Evolutionary conservation across 257 asterid genomes (phyloP).

Genomic region (Solanum pinnatisectum): DNA sequence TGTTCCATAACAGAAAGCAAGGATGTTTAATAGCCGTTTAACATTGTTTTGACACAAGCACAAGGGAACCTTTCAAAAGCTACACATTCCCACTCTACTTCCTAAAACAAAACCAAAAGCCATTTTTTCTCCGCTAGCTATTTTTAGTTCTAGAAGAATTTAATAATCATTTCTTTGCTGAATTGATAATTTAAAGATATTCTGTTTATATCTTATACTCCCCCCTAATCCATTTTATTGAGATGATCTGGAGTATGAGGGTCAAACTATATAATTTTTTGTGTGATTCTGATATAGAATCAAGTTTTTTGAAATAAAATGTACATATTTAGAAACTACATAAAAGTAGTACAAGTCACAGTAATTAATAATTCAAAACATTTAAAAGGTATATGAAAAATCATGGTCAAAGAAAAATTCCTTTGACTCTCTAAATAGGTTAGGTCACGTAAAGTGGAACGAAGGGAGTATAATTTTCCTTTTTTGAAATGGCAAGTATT

Average conservation of each 20-base stretch:
- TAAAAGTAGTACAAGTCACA: background rate
- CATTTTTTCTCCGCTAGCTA: background rate
- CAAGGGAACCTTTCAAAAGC: background rate
- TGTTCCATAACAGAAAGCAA: constrained; percentile 16
- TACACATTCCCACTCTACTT: background rate
- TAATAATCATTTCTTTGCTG: background rate
- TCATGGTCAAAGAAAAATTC: background rate
- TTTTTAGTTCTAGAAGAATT: background rate
- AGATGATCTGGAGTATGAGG: background rate
- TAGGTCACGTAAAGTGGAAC: background rate
- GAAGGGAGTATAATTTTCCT: background rate
- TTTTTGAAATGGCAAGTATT: background rate
- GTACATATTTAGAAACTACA: background rate
- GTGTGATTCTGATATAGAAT: background rate
- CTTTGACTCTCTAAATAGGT: background rate
- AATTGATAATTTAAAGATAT: background rate
- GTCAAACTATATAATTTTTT: background rate
- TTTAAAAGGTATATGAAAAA: background rate
- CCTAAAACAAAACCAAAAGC: background rate
- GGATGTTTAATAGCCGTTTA: background rate
- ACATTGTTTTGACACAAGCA: background rate
- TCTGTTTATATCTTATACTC: background rate
- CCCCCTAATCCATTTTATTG: background rate
- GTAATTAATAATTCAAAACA: background rate
- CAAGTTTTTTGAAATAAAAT: background rate